Base-by-base conservation (phyloP, 2,329 filamentous ascomycete species). In the Leptographium lundbergii region DNA sequence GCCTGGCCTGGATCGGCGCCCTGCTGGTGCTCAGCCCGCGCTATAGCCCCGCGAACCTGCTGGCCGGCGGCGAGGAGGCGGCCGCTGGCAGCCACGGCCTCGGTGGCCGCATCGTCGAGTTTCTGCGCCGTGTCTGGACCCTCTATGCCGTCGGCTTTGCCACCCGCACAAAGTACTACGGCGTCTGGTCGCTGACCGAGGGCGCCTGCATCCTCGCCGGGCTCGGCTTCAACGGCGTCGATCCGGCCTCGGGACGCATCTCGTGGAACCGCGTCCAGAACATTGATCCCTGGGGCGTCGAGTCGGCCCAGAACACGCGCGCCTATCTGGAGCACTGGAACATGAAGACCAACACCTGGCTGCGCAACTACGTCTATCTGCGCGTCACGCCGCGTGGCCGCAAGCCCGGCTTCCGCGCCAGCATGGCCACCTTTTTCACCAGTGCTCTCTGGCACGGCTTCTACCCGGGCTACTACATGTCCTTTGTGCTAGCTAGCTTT, bases 401-500 rank as follows among this genome's bases (percentile, higher is more conserved):
- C 77, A 99, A 97, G 72, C 94, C 94, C 11, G 94, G 94, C 1
- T 99, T 99, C 76, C 81, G 91, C 61, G 94, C 94, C 56, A 97
- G 88, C 67, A 75, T 99, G 75, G 90, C 91, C 39, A 99, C 94
- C 0, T 99, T 99, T 70, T 82, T 85, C 7, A 97, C 94, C 24
- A 96, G 91, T 68, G 92, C 94, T 3, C 86, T 97, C 65, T 99
- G 94, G 94, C 94, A 99, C 69, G 94, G 94, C 34, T 99, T 99
- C 73, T 95, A 95, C 65, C 92, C 94, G 0, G 94, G 94, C 6
- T 99, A 99, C 72, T 97, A 97, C 71, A 74, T 99, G 61, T 81
- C 87, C 6, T 99, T 99, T 67, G 75, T 97, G 48, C 79, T 97
- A 9, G 94, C 89, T 1, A 91, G 90, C 62, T 88, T 99, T 65